Conservation (phyloP, 2,329 filamentous ascomycete genomes). For the Beauveria medogensis region DNA sequence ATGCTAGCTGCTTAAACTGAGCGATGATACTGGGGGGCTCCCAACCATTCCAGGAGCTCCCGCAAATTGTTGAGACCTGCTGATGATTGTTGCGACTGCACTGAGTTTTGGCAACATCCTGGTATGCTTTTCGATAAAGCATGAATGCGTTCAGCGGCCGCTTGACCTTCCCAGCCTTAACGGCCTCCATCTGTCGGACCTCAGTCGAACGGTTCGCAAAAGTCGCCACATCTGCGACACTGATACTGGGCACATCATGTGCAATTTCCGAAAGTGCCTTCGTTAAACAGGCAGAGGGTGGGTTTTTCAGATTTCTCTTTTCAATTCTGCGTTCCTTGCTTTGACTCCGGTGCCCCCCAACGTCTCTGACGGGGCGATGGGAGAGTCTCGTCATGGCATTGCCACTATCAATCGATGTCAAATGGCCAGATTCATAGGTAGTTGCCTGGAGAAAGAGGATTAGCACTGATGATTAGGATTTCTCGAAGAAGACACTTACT, state of each 20-base stretch:
- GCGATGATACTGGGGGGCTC: slow-evolving; percentile 67
- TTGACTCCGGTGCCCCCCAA: not conserved
- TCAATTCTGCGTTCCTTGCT: not conserved
- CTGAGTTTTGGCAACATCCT: slow-evolving; percentile 75
- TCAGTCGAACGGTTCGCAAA: slow-evolving; percentile 69
- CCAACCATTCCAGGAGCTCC: slow-evolving; percentile 68
- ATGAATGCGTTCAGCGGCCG: slow-evolving; percentile 98
- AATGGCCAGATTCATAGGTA: not conserved
- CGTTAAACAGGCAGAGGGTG: not conserved
- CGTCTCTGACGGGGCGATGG: not conserved
- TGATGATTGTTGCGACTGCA: slow-evolving; percentile 88
- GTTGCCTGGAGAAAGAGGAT: not conserved
- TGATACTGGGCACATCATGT: slow-evolving; percentile 50
- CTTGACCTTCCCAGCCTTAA: slow-evolving; percentile 71
- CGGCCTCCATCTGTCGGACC: slow-evolving; percentile 54
- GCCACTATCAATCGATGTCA: not conserved
- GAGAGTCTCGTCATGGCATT: not conserved
- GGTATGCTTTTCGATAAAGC: slow-evolving; percentile 89
- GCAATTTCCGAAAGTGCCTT: slow-evolving; percentile 66
- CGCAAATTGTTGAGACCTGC: slow-evolving; percentile 79
- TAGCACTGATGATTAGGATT: not conserved
- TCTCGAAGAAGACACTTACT: not conserved
- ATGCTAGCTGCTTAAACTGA: slow-evolving; percentile 71
- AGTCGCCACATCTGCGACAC: slow-evolving; percentile 67
- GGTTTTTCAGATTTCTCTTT: not conserved